phyloP scores from a whole-genome alignment of 1,139 yeast genomes.

The Nakaseomyces nivariensis region DNA sequence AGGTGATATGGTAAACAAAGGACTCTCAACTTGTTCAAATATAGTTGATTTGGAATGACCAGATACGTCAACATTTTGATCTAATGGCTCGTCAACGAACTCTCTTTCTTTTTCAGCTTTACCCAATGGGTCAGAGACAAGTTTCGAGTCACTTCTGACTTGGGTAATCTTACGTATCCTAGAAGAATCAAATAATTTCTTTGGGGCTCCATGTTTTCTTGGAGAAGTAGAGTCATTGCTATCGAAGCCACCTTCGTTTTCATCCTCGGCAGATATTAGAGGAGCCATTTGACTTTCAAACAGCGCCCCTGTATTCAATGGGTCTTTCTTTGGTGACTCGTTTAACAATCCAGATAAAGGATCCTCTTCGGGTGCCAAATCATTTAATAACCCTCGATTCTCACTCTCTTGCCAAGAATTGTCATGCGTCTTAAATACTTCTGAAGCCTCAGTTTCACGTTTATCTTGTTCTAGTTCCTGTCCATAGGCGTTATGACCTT shows the following conservation, averaged over 20 bases:
- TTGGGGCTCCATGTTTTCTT: background rate
- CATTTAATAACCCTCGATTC: constrained; percentile 3
- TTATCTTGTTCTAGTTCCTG: constrained; percentile 3
- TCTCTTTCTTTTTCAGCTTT: constrained; percentile 18
- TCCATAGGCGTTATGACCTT: too few species aligned
- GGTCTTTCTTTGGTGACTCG: background rate
- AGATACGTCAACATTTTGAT: constrained; percentile 3
- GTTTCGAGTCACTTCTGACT: background rate
- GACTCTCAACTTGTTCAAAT: constrained; percentile 20
- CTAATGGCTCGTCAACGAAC: constrained; percentile 19
- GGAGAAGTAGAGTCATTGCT: background rate
- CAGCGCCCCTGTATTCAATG: background rate
- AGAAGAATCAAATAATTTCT: background rate
- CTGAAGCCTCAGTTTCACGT: background rate
- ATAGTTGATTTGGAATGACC: constrained; percentile 8
- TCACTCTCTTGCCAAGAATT: constrained; percentile 1
- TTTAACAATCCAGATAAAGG: background rate
- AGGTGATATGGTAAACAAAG: constrained; percentile 16
- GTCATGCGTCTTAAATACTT: background rate
- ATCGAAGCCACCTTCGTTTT: background rate
- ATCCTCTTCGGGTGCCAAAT: constrained; percentile 23
- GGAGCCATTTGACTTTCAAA: constrained; percentile 1
- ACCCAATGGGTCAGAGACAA: constrained; percentile 20
- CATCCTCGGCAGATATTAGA: background rate
- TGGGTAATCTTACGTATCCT: background rate